phyloP scores from a whole-genome alignment of 805 yeast genomes.

The Brettanomyces bruxellensis region DNA sequence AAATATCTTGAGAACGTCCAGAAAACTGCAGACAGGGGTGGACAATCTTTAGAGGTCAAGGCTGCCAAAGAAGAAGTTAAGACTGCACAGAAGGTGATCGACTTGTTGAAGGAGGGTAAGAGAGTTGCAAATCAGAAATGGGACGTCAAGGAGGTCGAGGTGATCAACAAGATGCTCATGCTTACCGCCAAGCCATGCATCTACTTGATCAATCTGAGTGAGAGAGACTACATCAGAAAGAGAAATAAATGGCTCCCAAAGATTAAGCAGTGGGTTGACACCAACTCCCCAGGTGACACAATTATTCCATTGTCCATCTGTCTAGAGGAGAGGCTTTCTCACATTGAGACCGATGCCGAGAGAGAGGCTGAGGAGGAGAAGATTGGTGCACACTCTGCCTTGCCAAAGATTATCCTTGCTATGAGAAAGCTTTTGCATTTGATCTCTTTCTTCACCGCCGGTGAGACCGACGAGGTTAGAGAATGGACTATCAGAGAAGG shows the following conservation, averaged over 20 bases:
- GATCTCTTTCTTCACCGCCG: slow-evolving; percentile 83
- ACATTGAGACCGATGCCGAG: slow-evolving; percentile 61
- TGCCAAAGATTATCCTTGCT: slow-evolving; percentile 52
- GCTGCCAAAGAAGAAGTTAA: slow-evolving; percentile 54
- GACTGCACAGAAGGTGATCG: slow-evolving; percentile 47
- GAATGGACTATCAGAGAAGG: slow-evolving; percentile 83
- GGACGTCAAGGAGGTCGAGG: slow-evolving; percentile 54
- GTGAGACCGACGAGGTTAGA: slow-evolving; percentile 64
- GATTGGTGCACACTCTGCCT: slow-evolving; percentile 35
- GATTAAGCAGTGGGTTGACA: slow-evolving; percentile 58
- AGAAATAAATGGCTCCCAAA: slow-evolving; percentile 40
- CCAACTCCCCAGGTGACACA: slow-evolving; percentile 63
- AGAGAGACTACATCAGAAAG: slow-evolving; percentile 51
- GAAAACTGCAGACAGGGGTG: slow-evolving; percentile 54
- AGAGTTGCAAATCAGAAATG: slow-evolving; percentile 54
- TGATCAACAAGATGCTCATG: slow-evolving; percentile 62
- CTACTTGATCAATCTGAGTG: slow-evolving; percentile 63
- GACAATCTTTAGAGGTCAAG: slow-evolving; percentile 56
- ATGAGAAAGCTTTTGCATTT: slow-evolving; percentile 64
- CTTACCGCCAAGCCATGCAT: slow-evolving; percentile 87
- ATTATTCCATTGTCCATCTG: slow-evolving; percentile 91
- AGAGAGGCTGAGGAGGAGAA: slow-evolving; percentile 27
- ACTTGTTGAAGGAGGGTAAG: slow-evolving; percentile 55
- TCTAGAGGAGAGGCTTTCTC: slow-evolving; percentile 85
- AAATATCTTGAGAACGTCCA: slow-evolving; percentile 49